Base-by-base conservation (phyloP, 169 alveolate species). In the Cryptosporidium parvum region DNA sequence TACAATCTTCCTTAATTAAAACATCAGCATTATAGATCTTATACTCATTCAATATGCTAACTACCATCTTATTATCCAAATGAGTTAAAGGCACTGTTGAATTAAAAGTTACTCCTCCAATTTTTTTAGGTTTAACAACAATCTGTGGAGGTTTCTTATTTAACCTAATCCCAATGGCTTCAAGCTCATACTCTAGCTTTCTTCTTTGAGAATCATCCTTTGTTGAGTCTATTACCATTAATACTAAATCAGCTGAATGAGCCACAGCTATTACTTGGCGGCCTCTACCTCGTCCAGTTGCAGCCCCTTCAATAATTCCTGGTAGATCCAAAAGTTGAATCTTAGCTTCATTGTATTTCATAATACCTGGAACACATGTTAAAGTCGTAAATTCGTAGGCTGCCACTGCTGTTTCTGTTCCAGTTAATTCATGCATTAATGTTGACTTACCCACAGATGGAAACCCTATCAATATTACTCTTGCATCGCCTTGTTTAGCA, bases 261-360 rank as follows among this genome's bases (percentile, higher is more conserved):
- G 97, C 97, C 14, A 95, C 98, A 21, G 97, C 97, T 69, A 97
- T 97, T 42, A 97, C 99, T 94, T 97, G 97, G 85, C 98, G 92
- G 52, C 99, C 99, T 73, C 98, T 91, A 56, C 99, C 99, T 86
- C 97, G 94, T 65, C 99, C 99, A 73, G 94, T 95, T 35, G 98
- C 95, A 14, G 99, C 99, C 3, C 99, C 99, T 85, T 97, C 98
- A 61, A 97, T 97, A 70, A 97, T 97, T 67, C 97, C 99, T 14
- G 99, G 99, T 37, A 97, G 94, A 94, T 97, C 99, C 71, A 97
- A 85, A 44, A 97, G 94, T 94, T 97, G 97, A 29, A 97, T 95
- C 91, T 96, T 97, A 37, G 98, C 96, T 65, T 96, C 96, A 61
- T 96, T 97, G 85, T 95, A 94, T 31, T 92, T 86, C 58, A 96